phyloP scores from a whole-genome alignment of 257 asterid species.

The Solanum corneliomulleri region DNA sequence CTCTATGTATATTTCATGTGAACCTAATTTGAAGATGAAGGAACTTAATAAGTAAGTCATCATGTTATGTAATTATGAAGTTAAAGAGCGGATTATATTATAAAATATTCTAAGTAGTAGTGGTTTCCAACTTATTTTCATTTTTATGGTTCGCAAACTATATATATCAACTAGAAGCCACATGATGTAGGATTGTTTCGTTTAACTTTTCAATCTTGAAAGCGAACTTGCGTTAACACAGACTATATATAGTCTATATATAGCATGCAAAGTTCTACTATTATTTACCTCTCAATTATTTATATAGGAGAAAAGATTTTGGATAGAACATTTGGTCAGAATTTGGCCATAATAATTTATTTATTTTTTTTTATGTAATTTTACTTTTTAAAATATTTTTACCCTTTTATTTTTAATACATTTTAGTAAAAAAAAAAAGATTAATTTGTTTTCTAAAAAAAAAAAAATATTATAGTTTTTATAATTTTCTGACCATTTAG shows the following conservation, averaged over 20 bases:
- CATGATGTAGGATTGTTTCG: neutral
- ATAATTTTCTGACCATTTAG: too few species aligned
- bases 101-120: neutral
- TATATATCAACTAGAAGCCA: neutral
- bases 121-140: neutral
- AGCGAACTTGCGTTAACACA: conserved; percentile 3
- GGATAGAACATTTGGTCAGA: too few species aligned
- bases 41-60: neutral
- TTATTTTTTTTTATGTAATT: too few species aligned
- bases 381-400: too few species aligned
- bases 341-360: too few species aligned
- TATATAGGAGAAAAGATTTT: neutral
- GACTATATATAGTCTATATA: neutral
- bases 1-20: neutral
- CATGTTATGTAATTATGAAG: neutral
- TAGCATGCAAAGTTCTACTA: neutral
- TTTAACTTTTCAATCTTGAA: conserved; percentile 17
- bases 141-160: neutral
- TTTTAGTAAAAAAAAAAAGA: too few species aligned
- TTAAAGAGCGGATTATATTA: neutral
- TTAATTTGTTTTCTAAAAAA: too few species aligned
- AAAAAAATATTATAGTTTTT: too few species aligned
- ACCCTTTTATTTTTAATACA: too few species aligned
- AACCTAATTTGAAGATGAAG: neutral
- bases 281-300: neutral